phyloP scores from a whole-genome alignment of 345 rosid species.

The Rhizophora mangle region DNA sequence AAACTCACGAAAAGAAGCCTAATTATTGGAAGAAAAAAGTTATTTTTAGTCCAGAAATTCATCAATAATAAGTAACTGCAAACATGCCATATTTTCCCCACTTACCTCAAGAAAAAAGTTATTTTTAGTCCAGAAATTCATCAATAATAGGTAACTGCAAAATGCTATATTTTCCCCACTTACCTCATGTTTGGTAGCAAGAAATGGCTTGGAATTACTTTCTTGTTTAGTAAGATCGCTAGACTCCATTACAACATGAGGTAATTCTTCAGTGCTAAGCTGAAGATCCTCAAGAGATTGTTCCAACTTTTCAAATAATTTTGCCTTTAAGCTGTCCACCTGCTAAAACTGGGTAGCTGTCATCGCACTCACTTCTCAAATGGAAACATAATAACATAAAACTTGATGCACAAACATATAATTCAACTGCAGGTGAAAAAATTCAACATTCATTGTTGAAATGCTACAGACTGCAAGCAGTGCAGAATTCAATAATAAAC shows the following conservation, averaged over 20 bases:
- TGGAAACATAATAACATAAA: background rate
- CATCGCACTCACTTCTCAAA: slow-evolving; percentile 1
- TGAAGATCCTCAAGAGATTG: slow-evolving; percentile 76
- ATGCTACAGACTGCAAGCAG: too few species aligned
- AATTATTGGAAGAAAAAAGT: slow-evolving; percentile 3
- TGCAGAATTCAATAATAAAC: background rate
- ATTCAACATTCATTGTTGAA: background rate
- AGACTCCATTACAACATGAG: slow-evolving; percentile 34
- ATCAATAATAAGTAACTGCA: too few species aligned
- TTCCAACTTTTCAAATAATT: slow-evolving; percentile 84
- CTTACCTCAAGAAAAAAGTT: slow-evolving; percentile 44
- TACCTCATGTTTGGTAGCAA: slow-evolving; percentile 61
- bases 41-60: too few species aligned
- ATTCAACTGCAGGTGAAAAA: background rate
- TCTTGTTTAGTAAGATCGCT: slow-evolving; percentile 41
- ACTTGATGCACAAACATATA: background rate
- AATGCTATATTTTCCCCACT: slow-evolving; percentile 6
- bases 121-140: too few species aligned
- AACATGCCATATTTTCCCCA: background rate
- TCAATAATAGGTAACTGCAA: too few species aligned
- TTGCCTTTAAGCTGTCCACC: slow-evolving; percentile 84
- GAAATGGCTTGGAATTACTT: slow-evolving; percentile 28
- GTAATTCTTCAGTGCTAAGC: slow-evolving; percentile 49
- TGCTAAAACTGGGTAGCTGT: slow-evolving; percentile 24
- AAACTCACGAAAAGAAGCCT: slow-evolving; percentile 83